A percentile compares a stretch with the other conserved stretches of the same genome.
Conservation (phyloP, 2,329 filamentous ascomycete genomes). For the Helotiales sp. region DNA sequence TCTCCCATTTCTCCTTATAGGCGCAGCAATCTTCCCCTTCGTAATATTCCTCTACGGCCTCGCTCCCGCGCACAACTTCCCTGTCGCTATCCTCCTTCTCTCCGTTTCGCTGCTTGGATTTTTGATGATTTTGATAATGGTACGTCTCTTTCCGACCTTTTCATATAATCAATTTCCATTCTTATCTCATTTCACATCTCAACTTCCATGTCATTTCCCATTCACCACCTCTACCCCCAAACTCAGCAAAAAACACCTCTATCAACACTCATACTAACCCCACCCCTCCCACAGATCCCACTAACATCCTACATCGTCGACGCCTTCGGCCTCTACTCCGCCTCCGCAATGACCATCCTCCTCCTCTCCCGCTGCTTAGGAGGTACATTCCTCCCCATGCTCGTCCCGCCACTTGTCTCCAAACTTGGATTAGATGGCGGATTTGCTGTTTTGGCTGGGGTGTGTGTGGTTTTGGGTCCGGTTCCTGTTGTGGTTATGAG, state of each 20-base stretch:
- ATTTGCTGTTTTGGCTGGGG: slow-evolving; percentile 32
- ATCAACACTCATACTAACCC: too few species aligned
- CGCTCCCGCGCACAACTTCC: slow-evolving; percentile 50
- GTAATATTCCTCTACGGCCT: slow-evolving; percentile 58
- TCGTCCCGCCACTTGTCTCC: slow-evolving; percentile 47
- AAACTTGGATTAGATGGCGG: slow-evolving; percentile 44
- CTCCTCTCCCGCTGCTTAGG: slow-evolving; percentile 25
- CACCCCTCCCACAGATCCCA: too few species aligned
- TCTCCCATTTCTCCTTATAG: slow-evolving; percentile 57
- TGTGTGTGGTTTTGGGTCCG: slow-evolving; percentile 46
- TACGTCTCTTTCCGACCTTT: too few species aligned
- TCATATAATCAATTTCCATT: too few species aligned
- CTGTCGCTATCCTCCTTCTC: slow-evolving; percentile 48
- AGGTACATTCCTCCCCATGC: slow-evolving; percentile 57
- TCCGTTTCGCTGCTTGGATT: slow-evolving; percentile 47
- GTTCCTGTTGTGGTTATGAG: slow-evolving; percentile 51
- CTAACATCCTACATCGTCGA: slow-evolving; percentile 57
- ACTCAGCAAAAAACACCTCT: too few species aligned
- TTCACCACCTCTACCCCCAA: too few species aligned
- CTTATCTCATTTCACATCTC: too few species aligned
- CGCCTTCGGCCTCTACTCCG: slow-evolving; percentile 40
- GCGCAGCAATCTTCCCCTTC: slow-evolving; percentile 53
- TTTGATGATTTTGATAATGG: slow-evolving; percentile 48
- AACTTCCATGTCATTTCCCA: too few species aligned
- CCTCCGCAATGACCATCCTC: slow-evolving; percentile 41